Evolutionary conservation across 179 eudicot species (phyloP), one percentile per base, ranked within the genome.

Genomic region (Beta macrorhiza): DNA sequence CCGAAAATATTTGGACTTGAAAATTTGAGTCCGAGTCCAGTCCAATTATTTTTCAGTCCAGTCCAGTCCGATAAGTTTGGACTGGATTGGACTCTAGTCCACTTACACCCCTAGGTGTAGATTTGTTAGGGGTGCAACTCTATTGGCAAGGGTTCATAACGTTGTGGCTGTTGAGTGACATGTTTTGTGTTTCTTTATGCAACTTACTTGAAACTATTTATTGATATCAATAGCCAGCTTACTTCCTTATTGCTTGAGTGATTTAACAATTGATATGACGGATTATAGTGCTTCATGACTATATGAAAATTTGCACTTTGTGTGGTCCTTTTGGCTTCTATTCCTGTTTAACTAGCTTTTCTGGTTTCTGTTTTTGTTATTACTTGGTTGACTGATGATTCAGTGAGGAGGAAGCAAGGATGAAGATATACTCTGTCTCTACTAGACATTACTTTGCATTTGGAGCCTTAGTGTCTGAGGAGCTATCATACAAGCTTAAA

Each of bases 321-420:
- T 45, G 47, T 19, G 76, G 17, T 70, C 42, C 29, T 65, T 65
- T 7, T 32, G 37, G 44, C 44, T 29, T 9, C 14, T 63, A 22
- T 12, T 22, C 17, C n/a, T 56, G 75, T 20, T 37, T 56, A 57
- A 52, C 45, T 74, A 55, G 7, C 59, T 16, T 57, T 58, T 29
- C 10, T 25, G 14, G 2, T 57, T 74, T 56, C 51, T 56, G 0
- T 49, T 37, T 16, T 29, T 25, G 13, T 74, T 47, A 32, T 29
- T 51, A 52, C 37, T 4, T 57, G 49, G 45, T 25, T 10, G 20
- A 13, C 32, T 56, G 25, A 42, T 14, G 0, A 2, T 85, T 57
- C 89, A 95, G 99, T 65, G 95, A 92, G 87, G 94, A 95, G 20
- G 98, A 93, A 84, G 98, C 99, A 32, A 85, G 98, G 84, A 92